Evolutionary conservation across 2,329 filamentous ascomycete species (phyloP).

Genomic region (Fusarium citri): DNA sequence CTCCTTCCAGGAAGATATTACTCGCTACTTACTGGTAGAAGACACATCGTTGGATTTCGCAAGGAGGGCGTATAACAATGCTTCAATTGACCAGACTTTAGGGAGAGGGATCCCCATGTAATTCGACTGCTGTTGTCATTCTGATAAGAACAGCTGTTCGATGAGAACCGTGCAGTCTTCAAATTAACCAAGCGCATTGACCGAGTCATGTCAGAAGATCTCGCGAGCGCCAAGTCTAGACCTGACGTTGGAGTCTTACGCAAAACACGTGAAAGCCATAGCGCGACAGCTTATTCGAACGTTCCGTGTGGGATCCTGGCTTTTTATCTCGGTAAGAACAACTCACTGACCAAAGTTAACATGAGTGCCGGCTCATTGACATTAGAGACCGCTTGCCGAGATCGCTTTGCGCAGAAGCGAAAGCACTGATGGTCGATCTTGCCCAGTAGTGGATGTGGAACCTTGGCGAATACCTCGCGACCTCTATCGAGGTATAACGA

Average conservation of each 20-base stretch:
- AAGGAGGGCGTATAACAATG: too few species aligned
- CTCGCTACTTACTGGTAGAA: too few species aligned
- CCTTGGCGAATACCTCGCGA: background rate
- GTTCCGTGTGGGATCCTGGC: background rate
- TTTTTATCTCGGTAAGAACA: background rate
- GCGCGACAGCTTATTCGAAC: background rate
- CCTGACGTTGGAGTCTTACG: background rate
- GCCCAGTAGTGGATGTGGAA: background rate
- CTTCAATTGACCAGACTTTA: too few species aligned
- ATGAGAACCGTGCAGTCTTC: background rate
- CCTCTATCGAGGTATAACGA: background rate
- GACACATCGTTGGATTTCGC: too few species aligned
- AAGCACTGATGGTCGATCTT: background rate
- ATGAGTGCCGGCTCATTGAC: background rate
- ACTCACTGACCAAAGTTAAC: background rate
- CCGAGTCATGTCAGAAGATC: background rate
- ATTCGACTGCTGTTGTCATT: too few species aligned
- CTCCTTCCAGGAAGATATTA: too few species aligned
- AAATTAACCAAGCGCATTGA: rapidly evolving
- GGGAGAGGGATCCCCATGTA: too few species aligned
- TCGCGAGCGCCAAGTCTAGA: background rate
- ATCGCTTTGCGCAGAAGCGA: background rate
- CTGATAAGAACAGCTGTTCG: background rate
- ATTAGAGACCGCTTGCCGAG: background rate
- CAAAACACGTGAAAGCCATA: background rate